Base-by-base conservation (phyloP, 106 monocot species). In the Dendrobium catenatum region DNA sequence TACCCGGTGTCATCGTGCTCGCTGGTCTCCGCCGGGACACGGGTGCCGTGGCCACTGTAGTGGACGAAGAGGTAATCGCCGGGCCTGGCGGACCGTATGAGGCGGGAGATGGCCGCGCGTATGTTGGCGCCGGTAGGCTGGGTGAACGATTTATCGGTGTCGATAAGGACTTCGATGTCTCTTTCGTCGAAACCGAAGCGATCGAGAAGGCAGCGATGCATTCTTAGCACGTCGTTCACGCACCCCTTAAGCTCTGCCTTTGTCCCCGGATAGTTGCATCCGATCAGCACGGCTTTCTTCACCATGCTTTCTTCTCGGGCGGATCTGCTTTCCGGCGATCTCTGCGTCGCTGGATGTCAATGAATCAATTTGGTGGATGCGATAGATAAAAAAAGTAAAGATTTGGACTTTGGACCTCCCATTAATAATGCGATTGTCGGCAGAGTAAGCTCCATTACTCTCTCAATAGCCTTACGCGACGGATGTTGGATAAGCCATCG, bases 11-110 rank as follows among this genome's bases (percentile, higher is more conserved):
- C 90, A 47, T 97, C 96, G 67, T 90, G 75, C 46, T 92, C 94
- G 24, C 94, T 92, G 48, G 90, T 89, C 89, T 94, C 96, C 20
- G 94, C 90, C 22, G 96, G 96, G 41, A 97, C 84, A 22, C 96
- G 85, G 6, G 94, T 91, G 27, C 96, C 96, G 24, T 97, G 96
- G 37, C 96, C 96, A 79, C 96, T 97, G 85, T 92, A 97, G 78
- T 94, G 96, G 73, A 97, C 54, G 84, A 97, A 94, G 41, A 97
- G 89, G 81, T 29, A 80, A 75, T 97, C 96, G 24, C 92, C 94
- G 33, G 89, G 83, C 51, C 82, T 26, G 19, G 92, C 92, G 24
- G 86, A 85, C 72, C 73, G 72, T 72, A 94, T 75, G 78, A 94
- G 86, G 17, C 79, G 22, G 42, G 56, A 17, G 81, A 97, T 84